These are phyloP conservation scores for Tetraselmis striata DNA, from an alignment of 139 green algal species.

Conservation along the genomic window DNA sequence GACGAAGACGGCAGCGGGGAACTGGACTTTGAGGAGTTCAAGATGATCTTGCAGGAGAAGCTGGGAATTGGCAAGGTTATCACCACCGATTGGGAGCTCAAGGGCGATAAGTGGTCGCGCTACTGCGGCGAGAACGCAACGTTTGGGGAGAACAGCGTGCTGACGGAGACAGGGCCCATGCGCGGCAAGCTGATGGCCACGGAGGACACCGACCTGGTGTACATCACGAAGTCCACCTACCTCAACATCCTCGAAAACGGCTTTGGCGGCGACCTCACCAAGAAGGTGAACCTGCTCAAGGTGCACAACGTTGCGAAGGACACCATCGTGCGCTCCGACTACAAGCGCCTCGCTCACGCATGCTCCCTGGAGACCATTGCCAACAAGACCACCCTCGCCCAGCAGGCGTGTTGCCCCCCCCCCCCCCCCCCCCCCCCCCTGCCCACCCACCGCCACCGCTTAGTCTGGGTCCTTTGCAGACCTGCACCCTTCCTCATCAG, in stretches of 20 bases:
- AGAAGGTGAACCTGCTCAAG: slow-evolving; percentile 14
- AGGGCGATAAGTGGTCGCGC: not conserved
- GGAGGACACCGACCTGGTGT: slow-evolving; percentile 24
- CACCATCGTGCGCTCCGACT: not conserved
- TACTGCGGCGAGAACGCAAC: not conserved
- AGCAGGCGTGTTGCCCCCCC: not conserved
- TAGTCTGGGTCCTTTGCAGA: too few relatives aligned
- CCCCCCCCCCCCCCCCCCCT: too few relatives aligned
- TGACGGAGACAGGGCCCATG: slow-evolving; percentile 3
- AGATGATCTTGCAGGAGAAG: slow-evolving; percentile 16
- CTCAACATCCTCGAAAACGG: slow-evolving; percentile 26
- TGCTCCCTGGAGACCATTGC: not conserved
- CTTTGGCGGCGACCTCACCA: slow-evolving; percentile 40
- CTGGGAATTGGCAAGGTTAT: slow-evolving; percentile 9
- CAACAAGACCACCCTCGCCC: not conserved
- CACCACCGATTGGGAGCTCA: not conserved
- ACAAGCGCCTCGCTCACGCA: not conserved
- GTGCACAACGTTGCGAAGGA: not conserved
- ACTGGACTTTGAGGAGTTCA: slow-evolving; percentile 40
- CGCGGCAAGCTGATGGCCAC: slow-evolving; percentile 20
- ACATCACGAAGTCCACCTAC: slow-evolving; percentile 27
- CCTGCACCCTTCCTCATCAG: too few relatives aligned
- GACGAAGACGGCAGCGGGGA: slow-evolving; percentile 39
- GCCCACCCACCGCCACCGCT: too few relatives aligned
- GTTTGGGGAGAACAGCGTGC: slow-evolving; percentile 26